phyloP scores from a whole-genome alignment of 2,329 filamentous ascomycete genomes.

The Phyllosticta citribraziliensis region DNA sequence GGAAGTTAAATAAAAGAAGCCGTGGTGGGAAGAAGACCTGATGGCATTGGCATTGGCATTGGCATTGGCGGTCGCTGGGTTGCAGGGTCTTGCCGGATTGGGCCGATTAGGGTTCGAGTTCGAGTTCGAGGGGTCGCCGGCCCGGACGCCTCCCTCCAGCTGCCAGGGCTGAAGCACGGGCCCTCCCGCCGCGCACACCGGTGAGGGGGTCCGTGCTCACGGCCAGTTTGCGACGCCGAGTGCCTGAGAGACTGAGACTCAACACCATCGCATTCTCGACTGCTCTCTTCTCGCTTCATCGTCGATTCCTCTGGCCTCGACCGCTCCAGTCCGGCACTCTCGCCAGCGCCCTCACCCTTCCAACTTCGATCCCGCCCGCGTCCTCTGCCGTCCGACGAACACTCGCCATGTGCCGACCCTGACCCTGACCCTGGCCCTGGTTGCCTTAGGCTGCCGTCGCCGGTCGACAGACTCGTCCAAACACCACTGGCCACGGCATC shows the following conservation, averaged over 20 bases:
- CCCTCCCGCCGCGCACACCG: background rate
- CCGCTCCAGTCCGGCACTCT: background rate
- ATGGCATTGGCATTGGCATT: too few species aligned
- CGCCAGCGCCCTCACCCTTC: background rate
- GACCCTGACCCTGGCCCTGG: background rate
- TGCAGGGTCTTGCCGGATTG: background rate
- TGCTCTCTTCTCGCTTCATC: background rate
- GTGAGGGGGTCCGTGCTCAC: background rate
- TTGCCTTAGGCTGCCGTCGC: background rate
- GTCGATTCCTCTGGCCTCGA: background rate
- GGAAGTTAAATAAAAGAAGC: background rate
- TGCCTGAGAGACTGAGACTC: background rate
- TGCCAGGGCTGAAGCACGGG: background rate
- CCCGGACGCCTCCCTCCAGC: too few species aligned
- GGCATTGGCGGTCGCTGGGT: background rate
- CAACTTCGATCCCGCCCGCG: background rate
- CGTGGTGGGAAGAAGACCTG: background rate
- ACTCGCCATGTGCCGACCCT: too few species aligned
- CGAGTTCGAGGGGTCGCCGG: background rate
- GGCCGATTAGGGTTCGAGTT: background rate
- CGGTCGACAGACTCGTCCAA: background rate
- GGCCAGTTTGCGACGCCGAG: background rate
- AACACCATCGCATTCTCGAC: background rate
- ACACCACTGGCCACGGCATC: background rate
- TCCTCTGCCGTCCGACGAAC: background rate